Evolutionary conservation across 169 alveolate species (phyloP).

Genomic region (Eimeria falciformis): DNA sequence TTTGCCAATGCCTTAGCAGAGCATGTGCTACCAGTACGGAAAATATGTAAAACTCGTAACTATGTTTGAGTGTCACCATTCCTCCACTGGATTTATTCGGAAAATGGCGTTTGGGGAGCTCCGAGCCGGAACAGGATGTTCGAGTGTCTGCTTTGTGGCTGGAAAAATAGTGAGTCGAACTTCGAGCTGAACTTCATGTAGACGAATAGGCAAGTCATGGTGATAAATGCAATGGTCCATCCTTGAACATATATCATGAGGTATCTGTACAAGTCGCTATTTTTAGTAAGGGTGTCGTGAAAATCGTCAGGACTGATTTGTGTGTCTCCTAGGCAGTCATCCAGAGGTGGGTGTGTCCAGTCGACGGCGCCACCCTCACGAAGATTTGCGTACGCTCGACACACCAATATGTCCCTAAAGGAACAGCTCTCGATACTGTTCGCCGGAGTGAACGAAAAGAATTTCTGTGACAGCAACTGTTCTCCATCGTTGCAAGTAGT

Average conservation of each 20-base stretch:
- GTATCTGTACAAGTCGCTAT: slow-evolving; percentile 67
- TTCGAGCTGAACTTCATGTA: slow-evolving; percentile 56
- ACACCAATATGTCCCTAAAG: slow-evolving; percentile 23
- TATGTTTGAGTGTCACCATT: not conserved
- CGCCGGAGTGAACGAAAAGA: slow-evolving; percentile 57
- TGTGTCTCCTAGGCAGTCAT: slow-evolving; percentile 4
- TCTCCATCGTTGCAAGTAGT: slow-evolving; percentile 72
- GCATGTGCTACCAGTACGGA: not conserved
- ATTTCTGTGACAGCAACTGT: slow-evolving; percentile 14
- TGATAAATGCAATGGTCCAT: slow-evolving; percentile 45
- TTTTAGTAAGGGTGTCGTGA: slow-evolving; percentile 40
- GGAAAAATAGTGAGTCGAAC: slow-evolving; percentile 72
- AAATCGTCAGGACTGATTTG: slow-evolving; percentile 36
- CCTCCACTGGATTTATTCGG: not conserved
- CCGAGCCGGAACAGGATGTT: slow-evolving; percentile 41
- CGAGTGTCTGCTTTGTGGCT: slow-evolving; percentile 50
- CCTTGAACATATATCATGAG: slow-evolving; percentile 58
- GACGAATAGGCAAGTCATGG: slow-evolving; percentile 15
- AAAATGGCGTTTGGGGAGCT: slow-evolving; percentile 68
- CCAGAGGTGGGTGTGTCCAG: slow-evolving; percentile 19
- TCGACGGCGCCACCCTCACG: slow-evolving; percentile 29
- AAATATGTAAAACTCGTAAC: not conserved
- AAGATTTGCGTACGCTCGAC: slow-evolving; percentile 41
- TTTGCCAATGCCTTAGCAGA: not conserved
- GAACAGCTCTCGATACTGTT: slow-evolving; percentile 19